Conservation (phyloP, 495 filamentous ascomycete genomes). For the Arthonia radiata region DNA sequence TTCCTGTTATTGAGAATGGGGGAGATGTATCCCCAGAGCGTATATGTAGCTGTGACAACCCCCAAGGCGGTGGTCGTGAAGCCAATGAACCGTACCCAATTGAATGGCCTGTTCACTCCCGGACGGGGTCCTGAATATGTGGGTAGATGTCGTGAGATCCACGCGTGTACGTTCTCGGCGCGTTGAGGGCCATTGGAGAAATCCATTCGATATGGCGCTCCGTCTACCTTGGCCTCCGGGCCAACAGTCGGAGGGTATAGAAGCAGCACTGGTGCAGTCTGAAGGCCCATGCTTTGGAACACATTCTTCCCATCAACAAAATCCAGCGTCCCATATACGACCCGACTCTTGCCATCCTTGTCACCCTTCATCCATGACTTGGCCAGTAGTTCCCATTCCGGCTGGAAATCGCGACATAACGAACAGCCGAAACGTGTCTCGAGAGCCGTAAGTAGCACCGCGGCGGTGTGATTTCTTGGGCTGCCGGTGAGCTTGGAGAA, state of each 20-base stretch:
- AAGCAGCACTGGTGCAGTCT: constrained; percentile 79
- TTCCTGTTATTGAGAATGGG: constrained; percentile 77
- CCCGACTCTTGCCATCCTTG: constrained; percentile 39
- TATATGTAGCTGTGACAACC: constrained; percentile 36
- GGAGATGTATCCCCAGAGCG: constrained; percentile 62
- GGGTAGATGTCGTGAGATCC: constrained; percentile 55
- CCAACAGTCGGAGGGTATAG: constrained; percentile 73
- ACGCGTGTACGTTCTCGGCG: constrained; percentile 54
- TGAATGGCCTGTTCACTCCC: constrained; percentile 54
- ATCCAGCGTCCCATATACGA: constrained; percentile 72
- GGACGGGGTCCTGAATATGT: constrained; percentile 53
- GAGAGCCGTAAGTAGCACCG: constrained; percentile 66
- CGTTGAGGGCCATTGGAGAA: constrained; percentile 49
- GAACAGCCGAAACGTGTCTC: constrained; percentile 67
- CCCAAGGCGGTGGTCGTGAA: constrained; percentile 41
- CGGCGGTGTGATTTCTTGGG: constrained; percentile 64
- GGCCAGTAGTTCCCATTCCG: constrained; percentile 77
- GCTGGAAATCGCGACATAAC: constrained; percentile 72
- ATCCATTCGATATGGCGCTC: constrained; percentile 57
- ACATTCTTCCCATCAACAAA: constrained; percentile 63
- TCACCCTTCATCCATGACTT: constrained; percentile 72
- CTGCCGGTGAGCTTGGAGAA: constrained; percentile 51
- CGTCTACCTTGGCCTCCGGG: constrained; percentile 46
- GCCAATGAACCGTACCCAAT: constrained; percentile 54
- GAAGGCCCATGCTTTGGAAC: constrained; percentile 82